A percentile compares a stretch with the other conserved stretches of the same genome.
These are phyloP conservation scores for Prinsepia uniflora DNA, from an alignment of 306 rosid species.

Conservation along the genomic window DNA sequence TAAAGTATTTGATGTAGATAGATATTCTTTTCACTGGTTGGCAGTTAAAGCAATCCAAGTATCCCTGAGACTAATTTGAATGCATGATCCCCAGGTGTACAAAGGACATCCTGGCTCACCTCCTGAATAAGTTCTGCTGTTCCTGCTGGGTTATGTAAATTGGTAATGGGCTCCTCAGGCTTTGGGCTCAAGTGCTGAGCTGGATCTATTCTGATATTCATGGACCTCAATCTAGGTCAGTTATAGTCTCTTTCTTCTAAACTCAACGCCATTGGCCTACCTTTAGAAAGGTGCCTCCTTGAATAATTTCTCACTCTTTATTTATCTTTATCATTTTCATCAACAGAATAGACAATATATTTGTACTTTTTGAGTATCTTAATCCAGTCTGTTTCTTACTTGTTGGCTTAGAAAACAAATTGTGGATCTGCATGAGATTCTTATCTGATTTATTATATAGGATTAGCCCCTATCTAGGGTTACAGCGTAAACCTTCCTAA, in stretches of 20 bases:
- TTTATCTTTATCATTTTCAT: neutral
- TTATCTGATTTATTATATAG: neutral
- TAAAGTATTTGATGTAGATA: slow-evolving; percentile 49
- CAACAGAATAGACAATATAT: neutral
- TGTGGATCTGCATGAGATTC: neutral
- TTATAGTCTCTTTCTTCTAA: neutral
- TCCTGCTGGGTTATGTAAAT: neutral
- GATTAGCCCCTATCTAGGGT: neutral
- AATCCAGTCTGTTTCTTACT: neutral
- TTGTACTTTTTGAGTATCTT: neutral
- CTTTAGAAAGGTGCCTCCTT: neutral
- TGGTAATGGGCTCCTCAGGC: slow-evolving; percentile 9
- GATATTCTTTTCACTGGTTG: slow-evolving; percentile 43
- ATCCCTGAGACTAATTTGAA: neutral
- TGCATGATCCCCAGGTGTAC: neutral
- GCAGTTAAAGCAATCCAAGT: slow-evolving; percentile 16
- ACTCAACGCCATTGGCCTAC: neutral
- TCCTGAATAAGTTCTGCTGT: neutral
- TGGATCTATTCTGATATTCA: neutral
- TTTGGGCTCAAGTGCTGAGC: neutral
- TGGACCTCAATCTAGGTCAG: slow-evolving; percentile 5
- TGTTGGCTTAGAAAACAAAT: neutral
- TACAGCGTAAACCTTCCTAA: no score
- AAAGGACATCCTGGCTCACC: neutral
- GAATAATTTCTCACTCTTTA: neutral